Base-by-base conservation (phyloP, 129 eudicot species). In the Flaveria robusta region DNA sequence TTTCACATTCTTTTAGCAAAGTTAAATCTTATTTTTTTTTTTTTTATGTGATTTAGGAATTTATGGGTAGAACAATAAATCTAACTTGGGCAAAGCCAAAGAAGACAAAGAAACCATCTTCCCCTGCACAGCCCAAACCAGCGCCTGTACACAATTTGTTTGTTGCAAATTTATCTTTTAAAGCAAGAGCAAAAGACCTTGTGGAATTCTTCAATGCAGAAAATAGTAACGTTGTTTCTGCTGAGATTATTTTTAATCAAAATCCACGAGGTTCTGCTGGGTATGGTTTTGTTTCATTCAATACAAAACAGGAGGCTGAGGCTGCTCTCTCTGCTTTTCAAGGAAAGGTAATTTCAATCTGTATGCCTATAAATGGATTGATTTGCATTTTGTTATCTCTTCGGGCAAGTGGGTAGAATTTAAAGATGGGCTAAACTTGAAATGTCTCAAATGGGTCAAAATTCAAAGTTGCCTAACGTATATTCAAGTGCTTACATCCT, bases 251-350 rank as follows among this genome's bases (percentile, higher is more conserved):
- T 45, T 89, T 84, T 69, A 68, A 74, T 34, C 92, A 86, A 47
- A 83, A 86, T 27, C 96, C 93, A 15, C 89, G 92, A 80, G 80
- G 76, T 26, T 83, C 98, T 16, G 86, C 94, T 15, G 98, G 98
- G 12, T 92, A 92, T 83, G 98, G 98, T 50, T 92, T 92, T 81
- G 88, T 92, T 55, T 84, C 96, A 27, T 90, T 92, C 66, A 84
- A 83, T 74, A 84, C 94, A 16, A 85, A 90, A 87, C 82, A 77
- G 31, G 96, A 92, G 67, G 94, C 96, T 9, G 96, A 92, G 27
- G 87, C 90, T n/a, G 96, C 94, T 15, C 88, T 90, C 42, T 16
- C 83, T 62, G 87, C 86, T 66, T 86, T 90, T 69, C 83, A 87
- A 68, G 96, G 94, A 26, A 92, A 92, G 96, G 98, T 92, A 92